A percentile compares a stretch with the other conserved stretches of the same genome.
These are phyloP conservation scores for Fusarium nanum DNA, from an alignment of 2,329 filamentous ascomycete species.

Conservation along the genomic window DNA sequence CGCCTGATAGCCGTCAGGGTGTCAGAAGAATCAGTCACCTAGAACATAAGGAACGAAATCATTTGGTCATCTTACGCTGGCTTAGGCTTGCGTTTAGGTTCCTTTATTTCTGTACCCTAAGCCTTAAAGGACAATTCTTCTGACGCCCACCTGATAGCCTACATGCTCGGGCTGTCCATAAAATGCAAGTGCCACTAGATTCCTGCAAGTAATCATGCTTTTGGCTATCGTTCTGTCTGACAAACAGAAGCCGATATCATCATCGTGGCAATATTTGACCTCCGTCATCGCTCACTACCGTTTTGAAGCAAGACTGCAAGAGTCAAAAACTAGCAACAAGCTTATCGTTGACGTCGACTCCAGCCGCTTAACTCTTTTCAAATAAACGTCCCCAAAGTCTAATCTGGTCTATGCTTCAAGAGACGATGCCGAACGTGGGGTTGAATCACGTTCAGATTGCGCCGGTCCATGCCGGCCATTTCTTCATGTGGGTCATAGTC, in stretches of 20 bases:
- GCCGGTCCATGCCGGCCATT: constrained; percentile 24
- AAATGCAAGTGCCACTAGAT: background rate
- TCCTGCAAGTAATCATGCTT: constrained; percentile 15
- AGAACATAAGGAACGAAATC: no score
- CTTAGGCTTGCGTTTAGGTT: no score
- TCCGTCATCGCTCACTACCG: background rate
- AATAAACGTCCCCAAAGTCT: constrained; percentile 1
- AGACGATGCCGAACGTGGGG: constrained; percentile 16
- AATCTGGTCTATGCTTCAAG: background rate
- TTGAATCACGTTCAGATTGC: constrained; percentile 12
- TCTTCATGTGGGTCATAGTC: constrained; percentile 26
- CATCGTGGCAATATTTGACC: constrained; percentile 15
- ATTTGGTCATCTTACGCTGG: no score
- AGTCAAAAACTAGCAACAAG: background rate
- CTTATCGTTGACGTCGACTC: background rate
- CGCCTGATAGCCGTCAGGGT: background rate
- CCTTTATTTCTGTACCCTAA: no score
- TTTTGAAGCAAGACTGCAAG: background rate
- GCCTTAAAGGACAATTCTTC: no score
- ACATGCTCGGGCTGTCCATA: background rate
- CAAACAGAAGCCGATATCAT: background rate
- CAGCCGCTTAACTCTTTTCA: background rate
- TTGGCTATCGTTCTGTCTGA: background rate
- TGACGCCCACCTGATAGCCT: background rate
- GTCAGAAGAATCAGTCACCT: no score